These are phyloP conservation scores for Monosporozyma yasuniensis DNA, from an alignment of 805 yeast genomes.

Conservation along the genomic window DNA sequence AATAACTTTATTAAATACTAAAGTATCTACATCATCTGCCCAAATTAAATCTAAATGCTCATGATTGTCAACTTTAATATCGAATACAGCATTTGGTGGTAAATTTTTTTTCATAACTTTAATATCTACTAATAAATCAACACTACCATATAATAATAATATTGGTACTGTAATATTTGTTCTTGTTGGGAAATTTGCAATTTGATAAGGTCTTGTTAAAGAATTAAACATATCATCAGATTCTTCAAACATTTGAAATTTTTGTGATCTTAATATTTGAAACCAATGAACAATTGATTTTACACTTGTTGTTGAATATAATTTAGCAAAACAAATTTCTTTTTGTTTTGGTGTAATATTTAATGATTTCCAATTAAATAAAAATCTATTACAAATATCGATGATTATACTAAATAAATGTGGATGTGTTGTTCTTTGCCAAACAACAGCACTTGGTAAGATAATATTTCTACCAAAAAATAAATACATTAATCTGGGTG, in stretches of 20 bases:
- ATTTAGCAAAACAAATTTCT: conserved; percentile 69
- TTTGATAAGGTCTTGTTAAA: conserved; percentile 30
- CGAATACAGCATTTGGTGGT: conserved; percentile 43
- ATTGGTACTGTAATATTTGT: conserved; percentile 65
- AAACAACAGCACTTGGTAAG: conserved; percentile 65
- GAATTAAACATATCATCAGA: conserved; percentile 32
- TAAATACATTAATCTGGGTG: conserved; percentile 61
- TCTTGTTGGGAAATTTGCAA: conserved; percentile 45
- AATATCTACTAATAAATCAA: conserved; percentile 82
- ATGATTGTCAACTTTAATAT: conserved; percentile 54
- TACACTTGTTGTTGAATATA: conserved; percentile 86
- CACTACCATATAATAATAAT: conserved; percentile 65
- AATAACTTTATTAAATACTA: conserved; percentile 37
- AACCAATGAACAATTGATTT: conserved; percentile 95
- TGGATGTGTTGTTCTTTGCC: conserved; percentile 47
- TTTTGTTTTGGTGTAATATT: conserved; percentile 73
- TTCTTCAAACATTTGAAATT: conserved; percentile 88
- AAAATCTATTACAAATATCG: conserved; percentile 54
- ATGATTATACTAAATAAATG: conserved; percentile 38
- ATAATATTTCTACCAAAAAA: conserved; percentile 69
- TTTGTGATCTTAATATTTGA: conserved; percentile 68
- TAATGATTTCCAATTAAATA: conserved; percentile 72
- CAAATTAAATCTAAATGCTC: conserved; percentile 89
- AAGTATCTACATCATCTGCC: conserved; percentile 57
- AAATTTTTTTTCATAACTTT: conserved; percentile 60